Conservation (phyloP, 2,329 filamentous ascomycete genomes). For the Uncinocarpus reesii region DNA sequence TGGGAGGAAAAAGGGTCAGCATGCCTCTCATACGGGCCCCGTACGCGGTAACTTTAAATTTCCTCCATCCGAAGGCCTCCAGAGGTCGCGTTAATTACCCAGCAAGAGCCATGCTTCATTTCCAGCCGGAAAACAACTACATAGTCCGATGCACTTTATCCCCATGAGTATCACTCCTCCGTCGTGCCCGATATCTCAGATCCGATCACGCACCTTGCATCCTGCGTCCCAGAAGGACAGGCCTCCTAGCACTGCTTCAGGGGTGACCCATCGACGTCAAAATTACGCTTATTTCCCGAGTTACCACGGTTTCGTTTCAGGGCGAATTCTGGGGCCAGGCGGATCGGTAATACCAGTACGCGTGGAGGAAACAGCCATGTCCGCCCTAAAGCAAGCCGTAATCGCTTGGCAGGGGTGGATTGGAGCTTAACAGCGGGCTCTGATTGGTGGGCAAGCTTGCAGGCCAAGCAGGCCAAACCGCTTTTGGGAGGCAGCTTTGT, state of each 20-base stretch:
- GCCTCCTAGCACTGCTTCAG: neutral
- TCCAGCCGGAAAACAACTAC: too few relatives aligned
- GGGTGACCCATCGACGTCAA: neutral
- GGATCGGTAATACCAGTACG: neutral
- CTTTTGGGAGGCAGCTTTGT: too few relatives aligned
- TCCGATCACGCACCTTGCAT: too few relatives aligned
- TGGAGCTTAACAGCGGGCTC: neutral
- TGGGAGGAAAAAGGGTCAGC: constrained; percentile 1
- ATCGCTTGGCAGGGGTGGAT: too few relatives aligned
- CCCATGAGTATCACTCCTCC: too few relatives aligned
- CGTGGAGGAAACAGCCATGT: neutral
- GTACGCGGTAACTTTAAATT: constrained; percentile 7
- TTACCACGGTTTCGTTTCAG: constrained; percentile 9
- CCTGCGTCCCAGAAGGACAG: neutral
- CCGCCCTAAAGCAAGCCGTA: too few relatives aligned
- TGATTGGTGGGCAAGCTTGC: neutral
- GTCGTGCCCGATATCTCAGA: too few relatives aligned
- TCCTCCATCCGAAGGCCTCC: too few relatives aligned
- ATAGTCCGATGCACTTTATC: too few relatives aligned
- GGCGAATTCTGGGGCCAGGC: neutral
- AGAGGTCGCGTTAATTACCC: too few relatives aligned
- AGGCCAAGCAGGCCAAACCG: neutral
- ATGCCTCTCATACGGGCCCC: neutral
- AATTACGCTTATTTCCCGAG: constrained; percentile 5
- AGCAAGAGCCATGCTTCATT: too few relatives aligned